Conservation (phyloP, 108 stramenopile species). For the Conticribra guillardii region DNA sequence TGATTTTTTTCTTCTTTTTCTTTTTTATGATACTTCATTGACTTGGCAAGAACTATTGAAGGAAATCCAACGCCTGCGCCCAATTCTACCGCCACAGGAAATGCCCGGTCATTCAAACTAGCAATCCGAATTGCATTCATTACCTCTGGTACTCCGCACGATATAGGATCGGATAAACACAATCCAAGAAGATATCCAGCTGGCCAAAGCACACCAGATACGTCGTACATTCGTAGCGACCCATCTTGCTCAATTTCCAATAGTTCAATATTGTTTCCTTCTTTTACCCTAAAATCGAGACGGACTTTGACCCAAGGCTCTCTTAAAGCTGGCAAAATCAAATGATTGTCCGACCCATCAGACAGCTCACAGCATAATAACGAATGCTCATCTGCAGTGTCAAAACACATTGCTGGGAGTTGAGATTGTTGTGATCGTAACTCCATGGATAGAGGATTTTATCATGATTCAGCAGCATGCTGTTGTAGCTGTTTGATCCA, state of each 20-base stretch:
- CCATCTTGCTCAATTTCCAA: conserved; percentile 67
- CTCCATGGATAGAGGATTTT: neutral
- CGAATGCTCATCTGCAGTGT: conserved; percentile 4
- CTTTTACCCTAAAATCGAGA: neutral
- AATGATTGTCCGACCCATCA: conserved; percentile 26
- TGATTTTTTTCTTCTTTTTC: no score
- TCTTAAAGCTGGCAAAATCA: conserved; percentile 45
- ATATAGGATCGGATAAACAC: conserved; percentile 50
- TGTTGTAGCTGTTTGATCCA: neutral
- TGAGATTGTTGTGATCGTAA: no score
- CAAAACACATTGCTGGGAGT: conserved; percentile 22
- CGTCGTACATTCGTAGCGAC: conserved; percentile 55
- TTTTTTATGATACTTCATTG: neutral
- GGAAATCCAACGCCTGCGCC: conserved; percentile 63
- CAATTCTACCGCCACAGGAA: conserved; percentile 47
- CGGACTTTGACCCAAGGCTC: conserved; percentile 30
- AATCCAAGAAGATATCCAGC: conserved; percentile 64
- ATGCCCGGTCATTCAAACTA: neutral
- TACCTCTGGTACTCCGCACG: conserved; percentile 56
- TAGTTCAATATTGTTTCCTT: neutral
- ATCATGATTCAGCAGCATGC: neutral
- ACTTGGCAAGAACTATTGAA: conserved; percentile 53
- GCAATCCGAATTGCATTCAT: conserved; percentile 8
- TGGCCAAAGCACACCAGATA: conserved; percentile 64
- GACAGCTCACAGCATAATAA: conserved; percentile 32